Conservation (phyloP, 2,329 filamentous ascomycete genomes). For the Colletotrichum lindemuthianum region DNA sequence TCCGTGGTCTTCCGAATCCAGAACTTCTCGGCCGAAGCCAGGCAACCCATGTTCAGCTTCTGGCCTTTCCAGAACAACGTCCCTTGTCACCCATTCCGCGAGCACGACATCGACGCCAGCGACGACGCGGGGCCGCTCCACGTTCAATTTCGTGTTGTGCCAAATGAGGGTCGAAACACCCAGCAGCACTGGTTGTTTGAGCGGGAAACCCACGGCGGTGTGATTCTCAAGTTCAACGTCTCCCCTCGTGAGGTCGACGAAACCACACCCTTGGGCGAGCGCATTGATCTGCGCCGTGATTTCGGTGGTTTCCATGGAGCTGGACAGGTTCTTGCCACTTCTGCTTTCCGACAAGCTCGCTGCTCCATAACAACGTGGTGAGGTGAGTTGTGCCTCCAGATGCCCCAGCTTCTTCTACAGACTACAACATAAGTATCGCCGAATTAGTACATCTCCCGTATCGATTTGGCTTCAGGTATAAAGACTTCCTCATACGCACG, state of each 20-base stretch:
- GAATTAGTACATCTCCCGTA: constrained; percentile 32
- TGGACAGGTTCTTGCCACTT: constrained; percentile 33
- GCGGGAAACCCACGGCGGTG: constrained; percentile 29
- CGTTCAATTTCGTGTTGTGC: constrained; percentile 26
- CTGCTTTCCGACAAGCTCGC: constrained; percentile 19
- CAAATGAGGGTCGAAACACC: constrained; percentile 24
- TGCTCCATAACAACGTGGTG: constrained; percentile 27
- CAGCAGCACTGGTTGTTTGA: constrained; percentile 34
- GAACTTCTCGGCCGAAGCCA: background rate
- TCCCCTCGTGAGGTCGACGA: constrained; percentile 31
- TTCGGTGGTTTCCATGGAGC: constrained; percentile 26
- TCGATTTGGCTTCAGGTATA: constrained; percentile 29
- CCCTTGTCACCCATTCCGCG: constrained; percentile 4
- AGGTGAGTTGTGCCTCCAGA: constrained; percentile 31
- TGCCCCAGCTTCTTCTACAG: constrained; percentile 16
- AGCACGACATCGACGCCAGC: constrained; percentile 21
- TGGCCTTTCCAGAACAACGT: constrained; percentile 8
- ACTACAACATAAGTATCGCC: constrained; percentile 29
- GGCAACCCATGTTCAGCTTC: constrained; percentile 7
- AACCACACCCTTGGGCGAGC: constrained; percentile 28
- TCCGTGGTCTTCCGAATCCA: constrained; percentile 9
- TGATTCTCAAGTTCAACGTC: constrained; percentile 32
- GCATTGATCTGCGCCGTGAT: constrained; percentile 32
- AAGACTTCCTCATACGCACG: constrained; percentile 23
- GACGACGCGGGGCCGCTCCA: constrained; percentile 25